These are phyloP conservation scores for Sindora glabra DNA, from an alignment of 306 rosid species.

Conservation along the genomic window DNA sequence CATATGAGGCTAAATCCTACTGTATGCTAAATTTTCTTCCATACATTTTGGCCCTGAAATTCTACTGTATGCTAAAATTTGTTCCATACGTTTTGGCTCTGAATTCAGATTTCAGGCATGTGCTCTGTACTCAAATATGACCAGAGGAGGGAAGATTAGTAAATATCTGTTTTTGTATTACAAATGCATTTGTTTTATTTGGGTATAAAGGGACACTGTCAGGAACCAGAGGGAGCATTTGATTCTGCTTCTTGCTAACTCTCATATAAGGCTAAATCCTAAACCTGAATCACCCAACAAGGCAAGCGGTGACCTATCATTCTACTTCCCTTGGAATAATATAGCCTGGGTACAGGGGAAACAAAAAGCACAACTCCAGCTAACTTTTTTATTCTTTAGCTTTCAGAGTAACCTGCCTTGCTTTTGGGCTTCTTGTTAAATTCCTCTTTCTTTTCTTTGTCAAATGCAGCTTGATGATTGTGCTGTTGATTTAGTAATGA, in stretches of 20 bases:
- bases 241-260: constrained; percentile 80
- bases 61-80: too few relatives aligned
- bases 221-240: constrained; percentile 97
- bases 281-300: constrained; percentile 94
- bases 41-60: too few relatives aligned
- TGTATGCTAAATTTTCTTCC: too few relatives aligned
- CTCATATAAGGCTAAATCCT: constrained; percentile 78
- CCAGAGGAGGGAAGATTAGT: background rate
- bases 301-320: constrained; percentile 36
- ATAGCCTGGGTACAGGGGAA: constrained; percentile 3
- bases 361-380: constrained; percentile 1
- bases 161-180: too few relatives aligned
- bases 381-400: background rate
- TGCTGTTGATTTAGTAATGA: constrained; percentile 66
- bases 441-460: background rate
- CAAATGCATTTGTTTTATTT: constrained; percentile 23
- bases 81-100: too few relatives aligned
- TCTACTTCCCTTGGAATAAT: too few relatives aligned
- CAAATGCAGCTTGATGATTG: constrained; percentile 86
- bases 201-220: constrained; percentile 75
- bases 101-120: constrained; percentile 92
- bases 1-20: constrained; percentile 86
- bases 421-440: too few relatives aligned
- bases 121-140: background rate
- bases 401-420: background rate